Base-by-base conservation (phyloP, 2,329 filamentous ascomycete genomes). In the Colletotrichum godetiae region DNA sequence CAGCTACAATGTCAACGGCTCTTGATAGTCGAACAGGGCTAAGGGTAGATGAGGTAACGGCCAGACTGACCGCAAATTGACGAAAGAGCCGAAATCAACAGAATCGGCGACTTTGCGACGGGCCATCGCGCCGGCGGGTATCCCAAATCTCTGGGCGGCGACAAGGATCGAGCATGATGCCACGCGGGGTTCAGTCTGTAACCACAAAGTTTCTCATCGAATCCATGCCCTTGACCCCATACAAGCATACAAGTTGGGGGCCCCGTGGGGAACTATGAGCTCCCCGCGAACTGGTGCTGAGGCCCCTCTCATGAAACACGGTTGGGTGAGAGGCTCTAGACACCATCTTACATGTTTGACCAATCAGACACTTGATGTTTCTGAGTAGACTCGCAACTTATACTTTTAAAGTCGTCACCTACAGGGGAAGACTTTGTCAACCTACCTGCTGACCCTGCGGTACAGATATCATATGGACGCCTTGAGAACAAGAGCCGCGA, bases 351-450 rank as follows among this genome's bases (percentile, higher is more conserved):
- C 33, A 52, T 49, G 35, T 33, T 35, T 52, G n/a, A n/a, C 6
- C 52, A 55, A 24, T 42, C 12, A 58, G 35, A 19, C 27, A 15
- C 29, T 19, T 31, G 58, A 10, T n/a, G 29, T 7, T 72, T 52
- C 42, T 53, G 29, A 10, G 55, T 12, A 46, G 27, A 19, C 33
- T 69, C 59, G 55, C 59, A 56, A 70, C 52, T 49, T 70, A 49
- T 46, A 22, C 70, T 64, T 60, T 65, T 49, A 42, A n/a, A 29
- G 55, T 70, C 59, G 66, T 60, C 70, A 60, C 46, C 46, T 65
- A 7, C 33, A 22, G 52, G 35, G 7, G n/a, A 22, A n/a, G 55
- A 22, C 29, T 29, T 37, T 24, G 42, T 70, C 58, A 61, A 27
- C 42, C n/a, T 42, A 13, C 33, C 6, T 53, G n/a, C 27, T 27